Evolutionary conservation across 2,329 filamentous ascomycete genomes (phyloP).

Genomic region (Coniochaeta sp.): DNA sequence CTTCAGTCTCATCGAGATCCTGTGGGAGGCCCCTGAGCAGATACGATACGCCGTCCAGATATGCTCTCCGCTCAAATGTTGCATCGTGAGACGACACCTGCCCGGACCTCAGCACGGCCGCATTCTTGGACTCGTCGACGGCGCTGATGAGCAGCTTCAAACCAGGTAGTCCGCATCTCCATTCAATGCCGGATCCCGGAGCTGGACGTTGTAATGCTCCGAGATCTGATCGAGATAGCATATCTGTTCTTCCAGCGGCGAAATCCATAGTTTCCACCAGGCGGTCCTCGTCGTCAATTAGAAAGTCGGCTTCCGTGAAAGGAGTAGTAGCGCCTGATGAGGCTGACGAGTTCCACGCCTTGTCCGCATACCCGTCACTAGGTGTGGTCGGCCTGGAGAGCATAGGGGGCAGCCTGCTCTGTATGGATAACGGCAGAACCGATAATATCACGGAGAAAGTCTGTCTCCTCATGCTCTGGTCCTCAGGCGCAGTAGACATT

Average conservation of each 20-base stretch:
- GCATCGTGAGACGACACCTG: slow-evolving; percentile 20
- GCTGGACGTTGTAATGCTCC: background rate
- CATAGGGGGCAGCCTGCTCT: slow-evolving; percentile 15
- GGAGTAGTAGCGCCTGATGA: background rate
- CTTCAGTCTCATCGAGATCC: slow-evolving; percentile 48
- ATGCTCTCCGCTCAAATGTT: slow-evolving; percentile 50
- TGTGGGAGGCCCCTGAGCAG: slow-evolving; percentile 52
- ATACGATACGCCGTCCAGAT: slow-evolving; percentile 56
- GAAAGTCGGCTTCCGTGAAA: background rate
- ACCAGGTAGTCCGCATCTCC: slow-evolving; percentile 16
- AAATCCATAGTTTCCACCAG: background rate
- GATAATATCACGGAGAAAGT: slow-evolving; percentile 5
- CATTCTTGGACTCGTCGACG: slow-evolving; percentile 26
- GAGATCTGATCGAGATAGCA: background rate
- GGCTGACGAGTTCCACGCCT: background rate
- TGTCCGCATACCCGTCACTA: background rate
- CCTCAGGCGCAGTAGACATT: background rate
- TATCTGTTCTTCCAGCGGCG: background rate
- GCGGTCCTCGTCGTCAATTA: background rate
- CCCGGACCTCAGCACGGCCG: slow-evolving; percentile 7
- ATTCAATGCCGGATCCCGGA: slow-evolving; percentile 7
- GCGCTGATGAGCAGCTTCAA: slow-evolving; percentile 35
- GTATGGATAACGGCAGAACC: slow-evolving; percentile 11
- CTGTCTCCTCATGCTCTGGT: background rate
- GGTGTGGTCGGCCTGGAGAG: background rate